Evolutionary conservation across 1,139 yeast species (phyloP).

Genomic region (Komagataea norvegica): DNA sequence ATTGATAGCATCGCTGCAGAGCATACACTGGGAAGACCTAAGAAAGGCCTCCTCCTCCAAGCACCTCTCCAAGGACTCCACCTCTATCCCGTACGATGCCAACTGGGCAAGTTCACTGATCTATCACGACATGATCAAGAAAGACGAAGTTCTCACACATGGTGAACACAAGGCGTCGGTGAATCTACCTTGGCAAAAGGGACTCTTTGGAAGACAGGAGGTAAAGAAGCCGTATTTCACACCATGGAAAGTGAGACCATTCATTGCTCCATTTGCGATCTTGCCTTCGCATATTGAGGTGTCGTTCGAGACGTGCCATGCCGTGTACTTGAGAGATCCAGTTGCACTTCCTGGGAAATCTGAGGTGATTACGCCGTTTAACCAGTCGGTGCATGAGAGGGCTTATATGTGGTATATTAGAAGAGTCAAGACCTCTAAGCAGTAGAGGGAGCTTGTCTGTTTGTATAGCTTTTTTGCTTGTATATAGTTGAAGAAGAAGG

Average conservation of each 20-base stretch:
- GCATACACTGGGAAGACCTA: conserved; percentile 26
- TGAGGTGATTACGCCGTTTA: conserved; percentile 90
- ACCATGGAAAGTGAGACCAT: conserved; percentile 95
- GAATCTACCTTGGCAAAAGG: conserved; percentile 69
- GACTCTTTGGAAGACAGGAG: conserved; percentile 69
- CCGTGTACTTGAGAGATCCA: conserved; percentile 92
- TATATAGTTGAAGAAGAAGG: too few species aligned
- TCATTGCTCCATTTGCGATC: conserved; percentile 86
- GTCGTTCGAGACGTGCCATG: conserved; percentile 88
- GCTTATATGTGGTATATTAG: conserved; percentile 94
- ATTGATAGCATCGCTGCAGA: conserved; percentile 20
- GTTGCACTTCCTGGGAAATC: conserved; percentile 97
- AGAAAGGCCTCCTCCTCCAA: conserved; percentile 26
- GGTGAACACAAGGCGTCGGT: conserved; percentile 47
- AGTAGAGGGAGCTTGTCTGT: too few species aligned
- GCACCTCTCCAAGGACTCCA: conserved; percentile 25
- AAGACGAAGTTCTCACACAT: conserved; percentile 50
- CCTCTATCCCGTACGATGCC: conserved; percentile 42
- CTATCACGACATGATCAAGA: conserved; percentile 45
- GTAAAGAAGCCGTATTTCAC: conserved; percentile 82
- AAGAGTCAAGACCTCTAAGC: conserved; percentile 34
- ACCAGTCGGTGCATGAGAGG: conserved; percentile 79
- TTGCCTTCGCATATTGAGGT: conserved; percentile 90
- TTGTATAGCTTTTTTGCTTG: too few species aligned
- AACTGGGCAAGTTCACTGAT: conserved; percentile 53